Conservation (phyloP, 257 asterid species). For the Solanum piurae region DNA sequence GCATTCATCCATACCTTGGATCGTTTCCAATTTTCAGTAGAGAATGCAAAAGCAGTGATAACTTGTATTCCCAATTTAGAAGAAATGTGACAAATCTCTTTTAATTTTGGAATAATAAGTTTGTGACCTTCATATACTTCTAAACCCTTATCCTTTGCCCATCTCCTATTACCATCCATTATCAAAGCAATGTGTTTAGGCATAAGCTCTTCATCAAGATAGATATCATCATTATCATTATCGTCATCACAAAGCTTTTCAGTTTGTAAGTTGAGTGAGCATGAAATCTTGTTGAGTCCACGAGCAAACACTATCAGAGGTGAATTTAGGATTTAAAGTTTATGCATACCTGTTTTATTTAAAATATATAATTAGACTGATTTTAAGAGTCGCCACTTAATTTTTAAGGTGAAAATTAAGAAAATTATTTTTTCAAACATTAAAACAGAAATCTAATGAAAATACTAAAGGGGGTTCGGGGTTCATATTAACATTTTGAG, state of each 20-base stretch:
- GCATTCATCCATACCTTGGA: not conserved
- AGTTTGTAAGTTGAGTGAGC: not conserved
- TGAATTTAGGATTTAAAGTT: not conserved
- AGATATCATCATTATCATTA: not conserved
- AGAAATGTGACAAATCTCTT: not conserved
- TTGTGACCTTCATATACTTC: not conserved
- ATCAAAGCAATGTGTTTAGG: not conserved
- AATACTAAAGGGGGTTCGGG: too few species aligned
- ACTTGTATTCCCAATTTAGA: not conserved
- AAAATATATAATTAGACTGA: too few species aligned
- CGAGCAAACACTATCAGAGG: not conserved
- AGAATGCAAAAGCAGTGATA: not conserved
- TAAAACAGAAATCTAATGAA: too few species aligned
- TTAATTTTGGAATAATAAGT: not conserved
- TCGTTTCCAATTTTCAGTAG: not conserved
- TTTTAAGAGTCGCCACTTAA: too few species aligned
- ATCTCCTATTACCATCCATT: not conserved
- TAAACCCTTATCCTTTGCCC: not conserved
- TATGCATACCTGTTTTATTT: not conserved
- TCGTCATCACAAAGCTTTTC: not conserved
- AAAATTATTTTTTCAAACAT: too few species aligned
- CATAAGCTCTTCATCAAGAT: not conserved
- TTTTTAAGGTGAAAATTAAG: too few species aligned
- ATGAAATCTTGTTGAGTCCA: not conserved
- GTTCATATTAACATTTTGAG: too few species aligned